Conservation (phyloP, 495 filamentous ascomycete species). For the Lophiotrema nucula region DNA sequence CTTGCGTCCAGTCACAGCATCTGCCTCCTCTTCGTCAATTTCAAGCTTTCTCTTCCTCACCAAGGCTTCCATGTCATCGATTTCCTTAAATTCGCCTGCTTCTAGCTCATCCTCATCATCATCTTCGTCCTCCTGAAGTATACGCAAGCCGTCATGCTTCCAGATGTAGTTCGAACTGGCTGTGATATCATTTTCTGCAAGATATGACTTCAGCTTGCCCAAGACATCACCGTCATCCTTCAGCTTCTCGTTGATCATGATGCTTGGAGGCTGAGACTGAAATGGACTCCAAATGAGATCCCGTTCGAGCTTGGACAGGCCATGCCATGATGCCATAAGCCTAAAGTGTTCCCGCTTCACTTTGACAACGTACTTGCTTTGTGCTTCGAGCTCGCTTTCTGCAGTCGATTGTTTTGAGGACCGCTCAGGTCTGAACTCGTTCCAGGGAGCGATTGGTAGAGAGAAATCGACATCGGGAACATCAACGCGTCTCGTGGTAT, state of each 20-base stretch:
- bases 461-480: constrained; percentile 64
- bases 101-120: constrained; percentile 52
- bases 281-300: constrained; percentile 47
- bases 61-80: constrained; percentile 33
- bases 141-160: constrained; percentile 53
- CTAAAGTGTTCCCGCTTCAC: constrained; percentile 34
- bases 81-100: constrained; percentile 21
- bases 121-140: constrained; percentile 50
- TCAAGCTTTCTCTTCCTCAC: constrained; percentile 37
- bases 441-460: constrained; percentile 57
- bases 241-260: constrained; percentile 39
- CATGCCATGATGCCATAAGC: constrained; percentile 44
- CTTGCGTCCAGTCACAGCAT: too few species aligned
- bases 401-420: not conserved
- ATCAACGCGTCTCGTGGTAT: constrained; percentile 55
- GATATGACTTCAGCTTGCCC: constrained; percentile 26
- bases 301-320: constrained; percentile 44
- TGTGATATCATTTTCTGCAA: constrained; percentile 31
- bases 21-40: constrained; percentile 27
- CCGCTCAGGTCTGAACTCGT: constrained; percentile 18
- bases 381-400: constrained; percentile 28
- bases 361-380: constrained; percentile 28
- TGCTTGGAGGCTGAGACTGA: constrained; percentile 36
- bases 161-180: constrained; percentile 43
- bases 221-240: constrained; percentile 37